phyloP scores from a whole-genome alignment of 371 early-diverging fungal species.

The Apophysomyces ossiformis region DNA sequence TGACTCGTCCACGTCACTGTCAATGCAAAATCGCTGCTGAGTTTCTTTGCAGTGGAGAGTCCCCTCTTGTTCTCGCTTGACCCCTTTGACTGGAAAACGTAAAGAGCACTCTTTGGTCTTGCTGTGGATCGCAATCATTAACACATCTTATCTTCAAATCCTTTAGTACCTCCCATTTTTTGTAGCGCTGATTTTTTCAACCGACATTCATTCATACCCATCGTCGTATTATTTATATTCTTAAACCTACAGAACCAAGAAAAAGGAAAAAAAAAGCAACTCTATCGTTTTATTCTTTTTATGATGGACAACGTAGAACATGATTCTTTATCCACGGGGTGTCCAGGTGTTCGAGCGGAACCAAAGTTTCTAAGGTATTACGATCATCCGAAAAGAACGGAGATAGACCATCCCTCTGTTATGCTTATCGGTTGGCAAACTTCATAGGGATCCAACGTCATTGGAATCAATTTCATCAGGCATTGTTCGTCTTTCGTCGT shows the following conservation, averaged over 20 bases:
- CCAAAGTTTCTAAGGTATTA: conserved; percentile 50
- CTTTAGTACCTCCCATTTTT: not conserved
- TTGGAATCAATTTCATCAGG: conserved; percentile 64
- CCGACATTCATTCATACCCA: conserved; percentile 10
- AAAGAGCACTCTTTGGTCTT: not conserved
- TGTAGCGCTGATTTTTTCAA: not conserved
- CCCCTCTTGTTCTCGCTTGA: conserved; percentile 11
- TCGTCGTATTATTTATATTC: not conserved
- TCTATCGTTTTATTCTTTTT: not conserved
- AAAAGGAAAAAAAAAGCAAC: not conserved
- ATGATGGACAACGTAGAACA: conserved; percentile 7
- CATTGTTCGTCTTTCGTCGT: conserved; percentile 60
- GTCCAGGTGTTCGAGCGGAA: conserved; percentile 54
- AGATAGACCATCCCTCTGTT: not conserved
- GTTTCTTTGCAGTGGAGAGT: not conserved
- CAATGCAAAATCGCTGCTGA: conserved; percentile 1
- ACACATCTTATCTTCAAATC: not conserved
- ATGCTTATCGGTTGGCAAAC: not conserved
- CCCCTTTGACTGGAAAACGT: conserved; percentile 12
- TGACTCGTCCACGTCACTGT: conserved; percentile 7
- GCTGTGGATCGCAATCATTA: not conserved
- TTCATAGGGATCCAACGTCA: conserved; percentile 60
- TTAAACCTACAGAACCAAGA: not conserved
- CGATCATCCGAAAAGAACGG: not conserved
- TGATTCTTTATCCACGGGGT: conserved; percentile 20